Base-by-base conservation (phyloP, 345 rosid species). In the Hirschfeldia incana region DNA sequence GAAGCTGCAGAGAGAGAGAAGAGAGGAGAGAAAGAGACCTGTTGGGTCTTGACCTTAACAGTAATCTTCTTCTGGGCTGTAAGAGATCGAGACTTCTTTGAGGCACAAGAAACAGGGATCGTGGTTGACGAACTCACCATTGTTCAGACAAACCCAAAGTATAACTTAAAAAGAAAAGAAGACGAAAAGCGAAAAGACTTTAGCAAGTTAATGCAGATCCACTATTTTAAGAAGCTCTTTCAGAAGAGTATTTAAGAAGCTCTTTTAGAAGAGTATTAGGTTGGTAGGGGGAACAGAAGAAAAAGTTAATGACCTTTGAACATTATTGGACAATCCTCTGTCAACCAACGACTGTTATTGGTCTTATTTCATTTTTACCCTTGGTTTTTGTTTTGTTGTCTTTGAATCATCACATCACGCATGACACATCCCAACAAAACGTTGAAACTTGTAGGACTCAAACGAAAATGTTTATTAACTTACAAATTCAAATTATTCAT, bases 81-180 rank as follows among this genome's bases (percentile, higher is more conserved):
- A 29, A 72, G 79, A 69, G 83, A 69, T 69, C 67, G 44, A 63
- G 79, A 69, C 69, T 67, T 80, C 76, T 80, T 80, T 17, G 75
- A 29, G 26, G 34, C 44, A 29, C n/a, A 49, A 13, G 78, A 80
- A 36, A 49, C 83, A 74, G 76, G 75, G 76, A 80, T 69, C 5
- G 83, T 80, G 0, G 13, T 34, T 17, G 76, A 21, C 2, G 76
- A 74, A 28, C 53, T 69, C 71, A 80, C 83, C 83, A 80, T 80
- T 74, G n/a, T 74, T 63, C 12, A 29, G 15, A 7, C 4, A 11
- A 16, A 62, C 57, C 53, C 1, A 16, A 5, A 32, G 4, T 12
- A 39, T 28, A n/a, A 15, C 11, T 70, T 3, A 3, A 7, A 63
- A 4, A 1, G 8, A 36, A 2, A 13, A 34, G 13, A 26, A 4